Evolutionary conservation across 371 early-diverging fungal genomes (phyloP).

Genomic region (Mucor irregularis): DNA sequence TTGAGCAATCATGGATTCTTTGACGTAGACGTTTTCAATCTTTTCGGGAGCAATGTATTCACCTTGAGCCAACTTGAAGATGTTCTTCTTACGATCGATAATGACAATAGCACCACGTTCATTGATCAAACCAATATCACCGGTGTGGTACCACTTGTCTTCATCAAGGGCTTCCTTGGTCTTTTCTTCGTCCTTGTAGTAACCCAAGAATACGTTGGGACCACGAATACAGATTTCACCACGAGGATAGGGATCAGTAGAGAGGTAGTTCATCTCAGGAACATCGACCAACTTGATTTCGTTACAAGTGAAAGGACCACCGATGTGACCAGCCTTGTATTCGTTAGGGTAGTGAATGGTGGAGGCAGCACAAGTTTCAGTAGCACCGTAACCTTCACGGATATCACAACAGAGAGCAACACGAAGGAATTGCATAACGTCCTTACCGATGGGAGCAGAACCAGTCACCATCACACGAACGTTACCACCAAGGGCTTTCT

Average conservation of each 20-base stretch:
- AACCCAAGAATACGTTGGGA: conserved; percentile 73
- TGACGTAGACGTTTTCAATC: conserved; percentile 74
- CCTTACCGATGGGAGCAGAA: conserved; percentile 90
- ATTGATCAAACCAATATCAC: conserved; percentile 86
- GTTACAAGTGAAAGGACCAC: conserved; percentile 60
- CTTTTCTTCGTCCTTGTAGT: conserved; percentile 81
- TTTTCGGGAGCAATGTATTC: conserved; percentile 99
- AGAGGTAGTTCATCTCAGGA: conserved; percentile 86
- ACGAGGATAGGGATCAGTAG: conserved; percentile 79
- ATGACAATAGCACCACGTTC: conserved; percentile 69
- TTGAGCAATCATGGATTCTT: conserved; percentile 63
- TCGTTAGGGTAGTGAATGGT: conserved; percentile 54
- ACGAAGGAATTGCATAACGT: conserved; percentile 88
- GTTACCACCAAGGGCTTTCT: conserved; percentile 86
- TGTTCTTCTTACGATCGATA: conserved; percentile 97
- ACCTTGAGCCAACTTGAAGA: conserved; percentile 92
- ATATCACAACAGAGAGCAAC: conserved; percentile 72
- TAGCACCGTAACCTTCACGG: conserved; percentile 89
- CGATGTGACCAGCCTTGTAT: conserved; percentile 71
- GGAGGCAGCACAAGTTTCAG: conserved; percentile 76
- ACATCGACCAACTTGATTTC: conserved; percentile 89
- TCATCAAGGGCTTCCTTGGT: conserved; percentile 79
- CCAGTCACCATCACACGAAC: conserved; percentile 81
- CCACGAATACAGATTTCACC: conserved; percentile 95
- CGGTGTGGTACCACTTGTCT: conserved; percentile 93